Conservation (phyloP, 805 yeast species). For the Priceomyces medius region DNA sequence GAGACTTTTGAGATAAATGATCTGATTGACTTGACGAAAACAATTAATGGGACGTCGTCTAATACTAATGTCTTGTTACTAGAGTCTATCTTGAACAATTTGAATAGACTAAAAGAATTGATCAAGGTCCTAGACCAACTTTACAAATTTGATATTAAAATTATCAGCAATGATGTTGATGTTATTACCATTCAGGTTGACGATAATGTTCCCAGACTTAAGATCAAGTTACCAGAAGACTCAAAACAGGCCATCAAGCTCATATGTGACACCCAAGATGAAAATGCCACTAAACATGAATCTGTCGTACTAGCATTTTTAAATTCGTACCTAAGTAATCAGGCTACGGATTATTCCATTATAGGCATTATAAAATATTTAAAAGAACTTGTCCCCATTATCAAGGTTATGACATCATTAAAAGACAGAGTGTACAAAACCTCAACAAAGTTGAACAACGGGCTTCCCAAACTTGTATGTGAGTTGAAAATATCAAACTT, state of each 20-base stretch:
- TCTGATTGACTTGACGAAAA: slow-evolving; percentile 24
- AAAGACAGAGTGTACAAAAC: slow-evolving; percentile 12
- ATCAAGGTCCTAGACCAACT: slow-evolving; percentile 36
- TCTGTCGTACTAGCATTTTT: slow-evolving; percentile 14
- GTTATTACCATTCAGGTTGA: slow-evolving; percentile 30
- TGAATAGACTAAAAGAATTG: slow-evolving; percentile 31
- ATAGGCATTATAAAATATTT: slow-evolving; percentile 35
- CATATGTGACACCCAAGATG: slow-evolving; percentile 6
- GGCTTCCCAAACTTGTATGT: slow-evolving; percentile 28
- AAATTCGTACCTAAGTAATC: slow-evolving; percentile 12
- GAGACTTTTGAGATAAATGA: slow-evolving; percentile 30
- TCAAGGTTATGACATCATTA: slow-evolving; percentile 22
- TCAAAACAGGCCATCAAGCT: slow-evolving; percentile 15
- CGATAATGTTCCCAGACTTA: slow-evolving; percentile 17
- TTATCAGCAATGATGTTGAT: slow-evolving; percentile 25
- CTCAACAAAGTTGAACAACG: slow-evolving; percentile 25
- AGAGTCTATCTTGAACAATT: slow-evolving; percentile 25
- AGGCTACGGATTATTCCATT: slow-evolving; percentile 16
- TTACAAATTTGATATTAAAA: slow-evolving; percentile 23
- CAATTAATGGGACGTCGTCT: slow-evolving; percentile 16
- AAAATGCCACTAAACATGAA: slow-evolving; percentile 10
- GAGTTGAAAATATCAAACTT: slow-evolving; percentile 32
- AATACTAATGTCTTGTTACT: slow-evolving; percentile 17
- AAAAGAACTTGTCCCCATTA: slow-evolving; percentile 29
- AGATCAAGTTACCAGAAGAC: slow-evolving; percentile 19